phyloP scores from a whole-genome alignment of 73 alveolate genomes.

The Paramecium sonneborni region DNA sequence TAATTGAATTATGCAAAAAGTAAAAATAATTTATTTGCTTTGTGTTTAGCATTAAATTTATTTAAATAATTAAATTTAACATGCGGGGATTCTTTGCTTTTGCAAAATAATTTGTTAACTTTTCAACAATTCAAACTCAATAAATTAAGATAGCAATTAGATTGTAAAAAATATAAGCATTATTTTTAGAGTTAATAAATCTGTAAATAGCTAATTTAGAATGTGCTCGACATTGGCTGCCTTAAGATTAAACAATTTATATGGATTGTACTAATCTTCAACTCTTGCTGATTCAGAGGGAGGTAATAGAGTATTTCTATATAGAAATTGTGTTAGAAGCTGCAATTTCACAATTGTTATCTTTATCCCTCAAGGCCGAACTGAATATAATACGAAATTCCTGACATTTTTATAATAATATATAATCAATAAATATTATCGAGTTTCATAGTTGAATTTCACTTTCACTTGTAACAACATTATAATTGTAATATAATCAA shows the following conservation, averaged over 20 bases:
- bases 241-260: not conserved
- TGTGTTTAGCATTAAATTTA: not conserved
- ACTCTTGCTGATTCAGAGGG: slow-evolving; percentile 13
- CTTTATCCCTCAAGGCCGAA: slow-evolving; percentile 3
- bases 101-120: not conserved
- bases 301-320: not conserved
- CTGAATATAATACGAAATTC: not conserved
- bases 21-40: not conserved
- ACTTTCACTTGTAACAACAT: too few species aligned
- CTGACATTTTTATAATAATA: not conserved
- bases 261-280: not conserved
- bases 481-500: too few species aligned
- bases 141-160: not conserved
- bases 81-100: slow-evolving; percentile 47
- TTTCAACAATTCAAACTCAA: not conserved
- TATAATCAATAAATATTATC: not conserved
- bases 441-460: too few species aligned
- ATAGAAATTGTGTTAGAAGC: not conserved
- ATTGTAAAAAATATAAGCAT: not conserved
- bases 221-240: slow-evolving; percentile 8
- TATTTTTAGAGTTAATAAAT: slow-evolving; percentile 26
- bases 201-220: not conserved
- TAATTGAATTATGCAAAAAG: too few species aligned
- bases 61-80: not conserved
- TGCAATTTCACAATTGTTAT: not conserved